Evolutionary conservation across 2,329 filamentous ascomycete genomes (phyloP).

Genomic region (Zasmidium angulare): DNA sequence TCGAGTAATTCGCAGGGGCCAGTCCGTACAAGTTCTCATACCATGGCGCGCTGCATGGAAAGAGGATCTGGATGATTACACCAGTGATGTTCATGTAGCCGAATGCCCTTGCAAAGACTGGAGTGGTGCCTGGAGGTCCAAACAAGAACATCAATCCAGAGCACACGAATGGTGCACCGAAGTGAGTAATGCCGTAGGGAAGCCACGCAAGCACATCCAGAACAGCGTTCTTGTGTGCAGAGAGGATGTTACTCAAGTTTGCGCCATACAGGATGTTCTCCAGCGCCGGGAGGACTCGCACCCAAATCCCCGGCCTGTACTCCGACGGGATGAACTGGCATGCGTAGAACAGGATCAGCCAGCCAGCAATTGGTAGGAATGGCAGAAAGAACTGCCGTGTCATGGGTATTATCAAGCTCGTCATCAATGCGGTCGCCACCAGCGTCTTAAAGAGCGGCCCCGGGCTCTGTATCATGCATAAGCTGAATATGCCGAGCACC

Average conservation of each 20-base stretch:
- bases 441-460: conserved; percentile 77
- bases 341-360: conserved; percentile 87
- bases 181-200: conserved; percentile 89
- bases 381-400: conserved; percentile 91
- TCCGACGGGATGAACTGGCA: conserved; percentile 88
- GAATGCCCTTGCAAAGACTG: conserved; percentile 81
- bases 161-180: conserved; percentile 78
- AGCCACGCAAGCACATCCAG: conserved; percentile 90
- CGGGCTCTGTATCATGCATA: conserved; percentile 75
- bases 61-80: conserved; percentile 82
- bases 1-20: conserved; percentile 87
- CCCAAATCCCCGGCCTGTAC: conserved; percentile 91
- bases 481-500: conserved; percentile 74
- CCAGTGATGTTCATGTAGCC: conserved; percentile 90
- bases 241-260: conserved; percentile 93
- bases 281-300: conserved; percentile 86
- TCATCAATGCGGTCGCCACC: conserved; percentile 64
- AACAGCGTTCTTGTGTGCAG: conserved; percentile 78
- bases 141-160: conserved; percentile 82
- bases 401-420: conserved; percentile 74
- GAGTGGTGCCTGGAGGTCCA: conserved; percentile 78
- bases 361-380: conserved; percentile 79
- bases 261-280: conserved; percentile 97
- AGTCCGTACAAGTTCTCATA: conserved; percentile 93
- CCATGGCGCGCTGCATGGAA: conserved; percentile 95